phyloP scores from a whole-genome alignment of 768 basidiomycete species.

The Phlegmacium glaucopus region DNA sequence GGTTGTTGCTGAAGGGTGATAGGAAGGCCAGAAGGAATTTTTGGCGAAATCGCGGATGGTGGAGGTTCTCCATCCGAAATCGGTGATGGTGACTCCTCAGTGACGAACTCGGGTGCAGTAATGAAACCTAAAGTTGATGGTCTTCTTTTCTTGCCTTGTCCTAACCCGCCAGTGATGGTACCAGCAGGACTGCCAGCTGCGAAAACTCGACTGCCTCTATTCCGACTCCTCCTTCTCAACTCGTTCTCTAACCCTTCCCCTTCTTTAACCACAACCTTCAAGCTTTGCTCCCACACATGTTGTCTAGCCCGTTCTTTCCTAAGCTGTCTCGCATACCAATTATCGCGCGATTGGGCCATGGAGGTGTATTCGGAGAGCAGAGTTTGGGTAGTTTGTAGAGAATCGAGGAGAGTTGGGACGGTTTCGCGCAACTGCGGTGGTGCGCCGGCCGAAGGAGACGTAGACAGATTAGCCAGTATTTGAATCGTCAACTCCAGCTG shows the following conservation, averaged over 20 bases:
- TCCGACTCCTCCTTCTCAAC: conserved; percentile 57
- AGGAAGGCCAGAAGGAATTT: neutral
- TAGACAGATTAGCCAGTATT: conserved; percentile 48
- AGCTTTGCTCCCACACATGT: conserved; percentile 85
- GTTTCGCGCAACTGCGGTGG: conserved; percentile 23
- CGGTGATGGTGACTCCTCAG: neutral
- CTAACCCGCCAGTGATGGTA: neutral
- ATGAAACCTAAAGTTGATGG: neutral
- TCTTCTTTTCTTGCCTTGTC: neutral
- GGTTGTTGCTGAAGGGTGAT: neutral
- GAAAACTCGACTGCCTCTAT: conserved; percentile 57
- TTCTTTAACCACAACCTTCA: conserved; percentile 81
- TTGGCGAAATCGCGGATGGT: neutral
- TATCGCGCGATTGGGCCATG: conserved; percentile 77
- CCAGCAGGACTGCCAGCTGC: conserved; percentile 24
- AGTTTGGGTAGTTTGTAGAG: conserved; percentile 9
- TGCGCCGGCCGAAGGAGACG: conserved; percentile 24
- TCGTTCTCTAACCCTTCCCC: conserved; percentile 83
- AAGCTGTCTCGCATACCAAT: conserved; percentile 69
- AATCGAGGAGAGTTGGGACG: conserved; percentile 44
- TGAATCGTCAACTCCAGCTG: conserved; percentile 78
- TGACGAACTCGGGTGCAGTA: neutral
- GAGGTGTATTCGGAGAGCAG: conserved; percentile 65
- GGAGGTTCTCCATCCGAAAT: neutral
- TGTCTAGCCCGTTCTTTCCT: conserved; percentile 62